A percentile compares a stretch with the other conserved stretches of the same genome.
Evolutionary conservation across 306 rosid species (phyloP).

Genomic region (Trichosanthes truncata): DNA sequence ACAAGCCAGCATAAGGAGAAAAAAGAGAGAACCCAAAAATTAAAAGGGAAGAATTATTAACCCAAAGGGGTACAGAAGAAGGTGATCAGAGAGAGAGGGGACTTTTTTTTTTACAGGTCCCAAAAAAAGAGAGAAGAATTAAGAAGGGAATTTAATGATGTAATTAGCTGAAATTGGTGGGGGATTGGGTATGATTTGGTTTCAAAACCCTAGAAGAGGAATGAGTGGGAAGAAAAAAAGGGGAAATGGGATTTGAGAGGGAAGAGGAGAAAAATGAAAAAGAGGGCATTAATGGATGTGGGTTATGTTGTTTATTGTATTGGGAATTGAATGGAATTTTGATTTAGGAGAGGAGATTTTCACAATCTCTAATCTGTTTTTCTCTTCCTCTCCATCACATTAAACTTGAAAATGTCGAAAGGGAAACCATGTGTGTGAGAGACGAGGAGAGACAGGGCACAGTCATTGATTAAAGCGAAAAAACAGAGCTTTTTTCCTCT

Average conservation of each 20-base stretch:
- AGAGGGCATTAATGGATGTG: neutral
- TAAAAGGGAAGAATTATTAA: neutral
- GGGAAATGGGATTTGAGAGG: neutral
- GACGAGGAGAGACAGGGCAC: slow-evolving; percentile 21
- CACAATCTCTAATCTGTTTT: neutral
- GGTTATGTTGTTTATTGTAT: slow-evolving; percentile 8
- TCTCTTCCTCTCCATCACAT: neutral
- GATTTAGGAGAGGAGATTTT: slow-evolving; percentile 16
- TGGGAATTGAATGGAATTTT: slow-evolving; percentile 31
- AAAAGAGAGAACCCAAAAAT: neutral
- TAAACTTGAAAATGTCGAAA: slow-evolving; percentile 21
- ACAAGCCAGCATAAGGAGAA: neutral
- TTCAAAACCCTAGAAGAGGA: slow-evolving; percentile 45
- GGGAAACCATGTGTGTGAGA: slow-evolving; percentile 6
- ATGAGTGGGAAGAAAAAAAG: neutral
- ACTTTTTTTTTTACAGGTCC: neutral
- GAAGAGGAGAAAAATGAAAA: neutral
- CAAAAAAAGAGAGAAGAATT: neutral
- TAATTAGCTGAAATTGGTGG: neutral
- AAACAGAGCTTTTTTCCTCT: slow-evolving; percentile 15
- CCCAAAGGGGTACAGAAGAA: neutral
- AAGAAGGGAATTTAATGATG: neutral
- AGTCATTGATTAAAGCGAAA: slow-evolving; percentile 32
- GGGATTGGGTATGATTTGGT: slow-evolving; percentile 12
- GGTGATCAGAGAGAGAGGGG: neutral